Conservation (phyloP, 306 rosid genomes). For the Castanopsis chinensis region DNA sequence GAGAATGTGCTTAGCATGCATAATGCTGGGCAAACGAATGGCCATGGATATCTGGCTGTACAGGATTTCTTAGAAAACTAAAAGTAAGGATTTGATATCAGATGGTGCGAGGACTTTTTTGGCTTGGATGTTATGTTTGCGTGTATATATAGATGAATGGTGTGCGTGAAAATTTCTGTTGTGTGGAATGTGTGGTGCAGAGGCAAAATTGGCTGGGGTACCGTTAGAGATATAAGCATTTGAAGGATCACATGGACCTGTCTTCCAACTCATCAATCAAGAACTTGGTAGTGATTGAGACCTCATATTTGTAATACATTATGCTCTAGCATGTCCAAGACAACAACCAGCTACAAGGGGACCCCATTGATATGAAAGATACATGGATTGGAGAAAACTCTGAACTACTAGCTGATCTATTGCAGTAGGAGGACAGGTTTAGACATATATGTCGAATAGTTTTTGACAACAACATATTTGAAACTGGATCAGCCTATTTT, state of each 20-base stretch:
- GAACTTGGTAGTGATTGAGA: constrained; percentile 4
- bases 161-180: neutral
- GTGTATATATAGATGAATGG: neutral
- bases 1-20: neutral
- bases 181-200: too few relatives aligned
- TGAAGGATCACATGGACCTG: constrained; percentile 20
- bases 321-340: neutral
- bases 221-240: constrained; percentile 1
- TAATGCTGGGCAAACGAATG: neutral
- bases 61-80: too few relatives aligned
- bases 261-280: neutral
- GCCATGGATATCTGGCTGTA: neutral
- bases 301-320: neutral
- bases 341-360: neutral
- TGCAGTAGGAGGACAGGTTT: too few relatives aligned
- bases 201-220: neutral
- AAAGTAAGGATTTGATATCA: too few relatives aligned
- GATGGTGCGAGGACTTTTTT: neutral
- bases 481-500: too few relatives aligned
- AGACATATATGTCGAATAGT: too few relatives aligned
- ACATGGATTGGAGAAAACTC: neutral
- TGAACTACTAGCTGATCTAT: too few relatives aligned
- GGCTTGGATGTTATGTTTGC: constrained; percentile 2
- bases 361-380: neutral
- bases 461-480: too few relatives aligned